Percentiles rank a stretch among this genome's conserved stretches.
Conservation (phyloP, 2,329 filamentous ascomycete species). For the Ophiobolus disseminans region DNA sequence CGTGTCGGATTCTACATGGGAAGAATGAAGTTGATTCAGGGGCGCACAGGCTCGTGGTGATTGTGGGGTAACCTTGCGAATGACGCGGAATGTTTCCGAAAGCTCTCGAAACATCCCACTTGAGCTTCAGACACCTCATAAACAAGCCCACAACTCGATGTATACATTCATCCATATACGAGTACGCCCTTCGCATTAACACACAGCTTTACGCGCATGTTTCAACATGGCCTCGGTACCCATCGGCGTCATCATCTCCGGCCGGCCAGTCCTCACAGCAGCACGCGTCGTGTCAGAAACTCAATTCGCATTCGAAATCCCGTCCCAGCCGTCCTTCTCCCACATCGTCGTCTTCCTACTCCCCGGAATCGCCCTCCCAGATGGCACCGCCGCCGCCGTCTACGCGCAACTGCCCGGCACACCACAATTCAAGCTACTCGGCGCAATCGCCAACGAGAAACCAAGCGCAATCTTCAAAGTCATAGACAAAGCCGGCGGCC, state of each 20-base stretch:
- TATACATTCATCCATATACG: background rate
- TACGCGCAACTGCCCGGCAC: slow-evolving; percentile 76
- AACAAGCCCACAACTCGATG: background rate
- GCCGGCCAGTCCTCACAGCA: slow-evolving; percentile 66
- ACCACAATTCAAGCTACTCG: slow-evolving; percentile 79
- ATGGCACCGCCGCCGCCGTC: slow-evolving; percentile 82
- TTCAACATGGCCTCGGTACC: slow-evolving; percentile 58
- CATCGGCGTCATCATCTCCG: slow-evolving; percentile 67
- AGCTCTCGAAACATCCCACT: slow-evolving; percentile 21
- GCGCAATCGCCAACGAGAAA: slow-evolving; percentile 87
- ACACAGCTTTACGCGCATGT: background rate
- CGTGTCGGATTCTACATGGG: too few relatives aligned
- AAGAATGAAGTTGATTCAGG: background rate
- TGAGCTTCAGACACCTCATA: slow-evolving; percentile 3
- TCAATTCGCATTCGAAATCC: slow-evolving; percentile 73
- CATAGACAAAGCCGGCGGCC: slow-evolving; percentile 48
- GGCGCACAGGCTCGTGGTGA: background rate
- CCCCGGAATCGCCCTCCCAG: slow-evolving; percentile 75
- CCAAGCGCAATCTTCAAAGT: slow-evolving; percentile 92
- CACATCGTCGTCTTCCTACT: slow-evolving; percentile 91
- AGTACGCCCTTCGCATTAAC: background rate
- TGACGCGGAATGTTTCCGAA: slow-evolving; percentile 33
- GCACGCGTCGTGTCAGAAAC: slow-evolving; percentile 63
- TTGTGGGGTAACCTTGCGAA: slow-evolving; percentile 3
- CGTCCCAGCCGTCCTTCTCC: slow-evolving; percentile 63